phyloP scores from a whole-genome alignment of 2,329 filamentous ascomycete genomes.

The Tolypocladium amazonense region DNA sequence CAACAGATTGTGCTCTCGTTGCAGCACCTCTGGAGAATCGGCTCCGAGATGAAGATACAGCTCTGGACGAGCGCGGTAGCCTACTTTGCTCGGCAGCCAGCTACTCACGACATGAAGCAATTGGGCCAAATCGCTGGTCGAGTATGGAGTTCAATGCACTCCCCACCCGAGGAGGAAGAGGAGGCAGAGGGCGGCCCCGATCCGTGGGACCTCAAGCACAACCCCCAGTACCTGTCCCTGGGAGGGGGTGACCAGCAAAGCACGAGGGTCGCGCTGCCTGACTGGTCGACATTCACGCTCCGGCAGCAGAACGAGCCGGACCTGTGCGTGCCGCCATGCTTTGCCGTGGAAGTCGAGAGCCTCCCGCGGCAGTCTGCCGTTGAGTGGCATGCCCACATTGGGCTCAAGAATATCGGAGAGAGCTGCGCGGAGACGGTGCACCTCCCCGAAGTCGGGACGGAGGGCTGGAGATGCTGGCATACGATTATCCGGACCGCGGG shows the following conservation, averaged over 20 bases:
- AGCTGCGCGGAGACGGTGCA: slow-evolving; percentile 14
- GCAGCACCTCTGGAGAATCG: slow-evolving; percentile 85
- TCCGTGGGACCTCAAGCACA: slow-evolving; percentile 57
- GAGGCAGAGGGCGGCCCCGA: slow-evolving; percentile 44
- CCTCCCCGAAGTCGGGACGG: slow-evolving; percentile 5
- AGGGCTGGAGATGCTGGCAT: slow-evolving; percentile 19
- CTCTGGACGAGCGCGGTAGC: slow-evolving; percentile 70
- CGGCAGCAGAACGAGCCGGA: slow-evolving; percentile 23
- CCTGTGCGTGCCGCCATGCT: slow-evolving; percentile 49
- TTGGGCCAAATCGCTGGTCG: slow-evolving; percentile 31
- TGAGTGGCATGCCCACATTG: slow-evolving; percentile 72
- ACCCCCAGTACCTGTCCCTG: slow-evolving; percentile 35
- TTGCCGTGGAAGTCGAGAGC: slow-evolving; percentile 64
- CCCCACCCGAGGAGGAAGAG: slow-evolving; percentile 33
- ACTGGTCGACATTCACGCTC: slow-evolving; percentile 34
- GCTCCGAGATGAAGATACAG: slow-evolving; percentile 55
- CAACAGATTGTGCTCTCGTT: slow-evolving; percentile 62
- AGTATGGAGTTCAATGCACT: slow-evolving; percentile 38
- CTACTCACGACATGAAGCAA: slow-evolving; percentile 14
- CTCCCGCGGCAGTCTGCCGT: slow-evolving; percentile 65
- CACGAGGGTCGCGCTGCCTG: slow-evolving; percentile 29
- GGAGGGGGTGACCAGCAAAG: slow-evolving; percentile 15
- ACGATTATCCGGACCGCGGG: slow-evolving; percentile 11
- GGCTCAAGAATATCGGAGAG: slow-evolving; percentile 31
- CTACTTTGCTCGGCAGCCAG: slow-evolving; percentile 46